phyloP scores from a whole-genome alignment of 148 eudicot genomes.

The Gaultheria prostrata region DNA sequence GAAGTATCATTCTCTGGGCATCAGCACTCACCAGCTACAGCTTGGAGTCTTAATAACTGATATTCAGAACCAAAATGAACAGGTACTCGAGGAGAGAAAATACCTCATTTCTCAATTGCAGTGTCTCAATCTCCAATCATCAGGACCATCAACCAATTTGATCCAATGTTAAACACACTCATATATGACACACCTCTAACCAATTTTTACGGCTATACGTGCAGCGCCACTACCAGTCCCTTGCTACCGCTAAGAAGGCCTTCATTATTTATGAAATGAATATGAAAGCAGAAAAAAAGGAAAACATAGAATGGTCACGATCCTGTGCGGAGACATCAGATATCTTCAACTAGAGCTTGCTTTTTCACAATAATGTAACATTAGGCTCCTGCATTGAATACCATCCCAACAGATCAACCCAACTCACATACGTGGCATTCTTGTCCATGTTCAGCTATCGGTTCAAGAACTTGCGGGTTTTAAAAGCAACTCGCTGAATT shows the following conservation, averaged over 20 bases:
- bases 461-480: constrained; percentile 3
- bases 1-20: constrained; percentile 13
- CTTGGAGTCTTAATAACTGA: constrained; percentile 16
- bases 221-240: constrained; percentile 21
- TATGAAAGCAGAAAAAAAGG: constrained; percentile 30
- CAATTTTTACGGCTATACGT: not conserved
- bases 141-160: constrained; percentile 11
- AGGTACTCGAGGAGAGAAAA: constrained; percentile 12
- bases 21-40: constrained; percentile 28
- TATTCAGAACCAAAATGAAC: not conserved
- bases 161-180: not conserved
- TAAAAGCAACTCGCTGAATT: constrained; percentile 10
- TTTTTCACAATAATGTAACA: not conserved
- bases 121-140: not conserved
- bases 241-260: constrained; percentile 22
- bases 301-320: constrained; percentile 25
- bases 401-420: constrained; percentile 20
- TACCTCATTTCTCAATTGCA: not conserved
- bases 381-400: not conserved
- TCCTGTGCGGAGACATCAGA: constrained; percentile 17
- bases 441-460: not conserved
- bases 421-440: constrained; percentile 11
- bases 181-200: not conserved
- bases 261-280: constrained; percentile 33
- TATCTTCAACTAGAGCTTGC: constrained; percentile 16